Percentiles rank a stretch among this genome's conserved stretches.
These are phyloP conservation scores for Leishmania tropica DNA, from an alignment of 208 protist species.

Conservation along the genomic window DNA sequence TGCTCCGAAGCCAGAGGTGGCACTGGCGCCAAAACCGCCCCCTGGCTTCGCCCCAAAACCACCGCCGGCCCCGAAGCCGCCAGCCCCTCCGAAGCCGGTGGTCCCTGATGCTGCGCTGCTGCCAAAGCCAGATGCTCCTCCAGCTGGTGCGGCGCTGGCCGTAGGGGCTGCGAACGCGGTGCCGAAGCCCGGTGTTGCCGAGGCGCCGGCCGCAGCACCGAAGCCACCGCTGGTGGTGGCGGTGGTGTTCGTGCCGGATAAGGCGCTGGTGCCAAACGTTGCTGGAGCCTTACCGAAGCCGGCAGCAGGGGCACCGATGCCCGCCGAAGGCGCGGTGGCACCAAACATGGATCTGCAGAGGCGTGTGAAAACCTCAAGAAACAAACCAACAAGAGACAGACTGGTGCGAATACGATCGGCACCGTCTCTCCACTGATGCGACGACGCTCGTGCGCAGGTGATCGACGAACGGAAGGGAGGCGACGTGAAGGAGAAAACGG, in stretches of 20 bases:
- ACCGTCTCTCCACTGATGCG: not conserved
- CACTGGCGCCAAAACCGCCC: not conserved
- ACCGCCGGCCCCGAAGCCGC: not conserved
- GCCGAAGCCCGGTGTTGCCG: not conserved
- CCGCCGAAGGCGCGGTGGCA: constrained; percentile 1
- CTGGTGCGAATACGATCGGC: not conserved
- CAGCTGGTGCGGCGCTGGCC: not conserved
- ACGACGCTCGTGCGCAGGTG: not conserved
- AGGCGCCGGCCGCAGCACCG: not conserved
- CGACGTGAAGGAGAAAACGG: not conserved
- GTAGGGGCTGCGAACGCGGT: not conserved
- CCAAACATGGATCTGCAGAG: constrained; percentile 12
- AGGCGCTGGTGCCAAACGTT: constrained; percentile 18
- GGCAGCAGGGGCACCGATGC: not conserved
- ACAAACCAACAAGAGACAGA: not conserved
- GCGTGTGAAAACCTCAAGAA: not conserved
- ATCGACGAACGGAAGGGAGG: not conserved
- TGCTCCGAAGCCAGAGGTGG: constrained; percentile 18
- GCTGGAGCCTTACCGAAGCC: constrained; percentile 14
- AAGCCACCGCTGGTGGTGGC: not conserved
- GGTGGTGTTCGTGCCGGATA: constrained; percentile 6
- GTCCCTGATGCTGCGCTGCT: not conserved
- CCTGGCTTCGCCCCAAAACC: not conserved
- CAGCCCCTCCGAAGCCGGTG: not conserved
- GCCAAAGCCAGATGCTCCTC: not conserved